phyloP scores from a whole-genome alignment of 2,329 filamentous ascomycete genomes.

The Phaeophleospora eucalypticola region DNA sequence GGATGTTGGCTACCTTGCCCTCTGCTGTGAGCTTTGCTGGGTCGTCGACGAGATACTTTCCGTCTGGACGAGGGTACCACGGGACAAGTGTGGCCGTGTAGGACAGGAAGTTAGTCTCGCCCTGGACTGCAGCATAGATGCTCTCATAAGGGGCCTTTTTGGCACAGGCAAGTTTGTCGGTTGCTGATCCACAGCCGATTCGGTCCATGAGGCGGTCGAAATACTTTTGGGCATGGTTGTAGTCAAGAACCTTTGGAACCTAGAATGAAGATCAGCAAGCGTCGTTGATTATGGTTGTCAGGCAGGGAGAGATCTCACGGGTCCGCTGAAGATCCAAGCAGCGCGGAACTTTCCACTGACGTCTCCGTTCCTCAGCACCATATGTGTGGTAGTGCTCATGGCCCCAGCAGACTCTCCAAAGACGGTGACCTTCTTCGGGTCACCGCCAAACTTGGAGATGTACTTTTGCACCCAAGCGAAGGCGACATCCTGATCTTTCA shows the following conservation, averaged over 20 bases:
- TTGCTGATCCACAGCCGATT: slow-evolving; percentile 34
- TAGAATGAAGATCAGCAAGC: too few relatives aligned
- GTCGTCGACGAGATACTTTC: slow-evolving; percentile 10
- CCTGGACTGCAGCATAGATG: slow-evolving; percentile 9
- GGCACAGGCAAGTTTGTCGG: slow-evolving; percentile 61
- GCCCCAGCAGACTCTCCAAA: slow-evolving; percentile 28
- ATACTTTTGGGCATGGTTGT: slow-evolving; percentile 30
- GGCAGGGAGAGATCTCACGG: too few relatives aligned
- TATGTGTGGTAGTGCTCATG: slow-evolving; percentile 74
- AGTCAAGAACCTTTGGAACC: slow-evolving; percentile 34
- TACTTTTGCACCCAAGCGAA: slow-evolving; percentile 45
- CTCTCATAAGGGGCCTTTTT: slow-evolving; percentile 37
- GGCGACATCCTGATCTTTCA: slow-evolving; percentile 38
- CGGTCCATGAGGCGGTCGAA: slow-evolving; percentile 57
- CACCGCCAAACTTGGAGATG: slow-evolving; percentile 37
- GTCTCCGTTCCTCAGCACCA: slow-evolving; percentile 67
- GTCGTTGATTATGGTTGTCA: too few relatives aligned
- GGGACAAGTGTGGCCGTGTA: slow-evolving; percentile 9
- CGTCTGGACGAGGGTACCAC: slow-evolving; percentile 15
- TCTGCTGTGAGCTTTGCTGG: slow-evolving; percentile 12
- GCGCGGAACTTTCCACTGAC: slow-evolving; percentile 60
- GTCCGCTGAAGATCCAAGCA: slow-evolving; percentile 72
- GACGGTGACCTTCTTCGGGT: slow-evolving; percentile 22
- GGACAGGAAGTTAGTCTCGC: slow-evolving; percentile 14
- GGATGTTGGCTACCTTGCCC: slow-evolving; percentile 14